These are phyloP conservation scores for Stramenopiles sp. DNA, from an alignment of 352 stramenopile species.

Conservation along the genomic window DNA sequence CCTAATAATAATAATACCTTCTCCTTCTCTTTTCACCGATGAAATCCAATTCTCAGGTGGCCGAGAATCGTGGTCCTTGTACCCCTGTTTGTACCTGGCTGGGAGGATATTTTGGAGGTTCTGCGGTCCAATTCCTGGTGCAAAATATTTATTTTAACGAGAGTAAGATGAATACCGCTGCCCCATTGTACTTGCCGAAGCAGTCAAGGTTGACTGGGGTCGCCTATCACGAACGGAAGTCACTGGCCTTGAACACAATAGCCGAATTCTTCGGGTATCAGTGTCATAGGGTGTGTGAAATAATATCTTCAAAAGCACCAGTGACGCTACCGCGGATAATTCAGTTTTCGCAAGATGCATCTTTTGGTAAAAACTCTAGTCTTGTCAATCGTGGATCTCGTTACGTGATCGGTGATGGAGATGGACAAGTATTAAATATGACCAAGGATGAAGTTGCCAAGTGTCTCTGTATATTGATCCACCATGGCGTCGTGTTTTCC, in stretches of 20 bases:
- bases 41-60: too few relatives aligned
- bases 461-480: neutral
- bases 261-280: neutral
- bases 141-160: too few relatives aligned
- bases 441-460: neutral
- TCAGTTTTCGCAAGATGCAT: neutral
- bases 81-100: too few relatives aligned
- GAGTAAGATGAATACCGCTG: too few relatives aligned
- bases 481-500: neutral
- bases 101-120: too few relatives aligned
- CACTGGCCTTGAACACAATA: neutral
- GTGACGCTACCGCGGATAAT: neutral
- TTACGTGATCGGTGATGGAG: neutral
- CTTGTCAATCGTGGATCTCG: neutral
- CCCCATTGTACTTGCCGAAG: too few relatives aligned
- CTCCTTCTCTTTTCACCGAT: too few relatives aligned
- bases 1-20: too few relatives aligned
- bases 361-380: neutral
- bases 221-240: too few relatives aligned
- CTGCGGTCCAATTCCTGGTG: too few relatives aligned
- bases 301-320: neutral
- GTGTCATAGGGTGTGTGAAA: neutral
- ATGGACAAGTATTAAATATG: neutral
- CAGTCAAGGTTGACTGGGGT: too few relatives aligned
- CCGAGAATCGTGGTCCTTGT: too few relatives aligned